Evolutionary conservation across 352 stramenopile genomes (phyloP), one percentile per base, ranked within the genome.

Genomic region (Pythium oligandrum): DNA sequence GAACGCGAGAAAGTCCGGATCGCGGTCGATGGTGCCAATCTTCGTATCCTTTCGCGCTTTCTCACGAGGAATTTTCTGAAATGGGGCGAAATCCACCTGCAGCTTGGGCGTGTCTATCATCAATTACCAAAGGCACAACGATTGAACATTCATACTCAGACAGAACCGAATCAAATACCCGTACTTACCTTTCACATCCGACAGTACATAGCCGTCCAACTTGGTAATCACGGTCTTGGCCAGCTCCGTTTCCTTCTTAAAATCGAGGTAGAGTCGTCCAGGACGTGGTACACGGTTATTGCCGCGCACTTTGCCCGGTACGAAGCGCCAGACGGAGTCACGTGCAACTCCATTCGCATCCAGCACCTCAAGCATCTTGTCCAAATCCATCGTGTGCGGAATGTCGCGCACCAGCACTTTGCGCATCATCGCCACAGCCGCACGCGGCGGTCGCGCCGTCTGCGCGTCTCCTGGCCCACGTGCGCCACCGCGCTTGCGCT

Each of bases 41-140:
- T 94, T 94, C 31, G 75, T 66, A 55, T 94, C 83, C 43, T 86
- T 88, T 59, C 80, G 78, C 56, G 78, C 70, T 48, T 92, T 94
- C 48, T 94, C 81, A 10, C 81, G 74, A 33, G 81, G 74, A 31
- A 94, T 68, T 58, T 90, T 90, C 63, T 92, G 81, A 56, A 85
- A 90, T 43, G 78, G 83, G 26, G 83, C 79, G 40, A 92, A 80
- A 17, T 83, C 81, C 31, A 88, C 81, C 8, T 86, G 71, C 53
- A 94, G 51, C 12, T 45, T 50, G 44, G 7, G 40, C 34, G 17
- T 26, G 17, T 26, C 17, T 26, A 26, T 26, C 17, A 26, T 26
- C 17, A 26, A 26, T 26, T 26, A 26, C 17, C 17, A 26, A 26
- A 26, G 17, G 17, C 17, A 26, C 17, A 26, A 26, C 17, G 17